These are phyloP conservation scores for Trametes pubescens DNA, from an alignment of 1,284 basidiomycete genomes.

Conservation along the genomic window DNA sequence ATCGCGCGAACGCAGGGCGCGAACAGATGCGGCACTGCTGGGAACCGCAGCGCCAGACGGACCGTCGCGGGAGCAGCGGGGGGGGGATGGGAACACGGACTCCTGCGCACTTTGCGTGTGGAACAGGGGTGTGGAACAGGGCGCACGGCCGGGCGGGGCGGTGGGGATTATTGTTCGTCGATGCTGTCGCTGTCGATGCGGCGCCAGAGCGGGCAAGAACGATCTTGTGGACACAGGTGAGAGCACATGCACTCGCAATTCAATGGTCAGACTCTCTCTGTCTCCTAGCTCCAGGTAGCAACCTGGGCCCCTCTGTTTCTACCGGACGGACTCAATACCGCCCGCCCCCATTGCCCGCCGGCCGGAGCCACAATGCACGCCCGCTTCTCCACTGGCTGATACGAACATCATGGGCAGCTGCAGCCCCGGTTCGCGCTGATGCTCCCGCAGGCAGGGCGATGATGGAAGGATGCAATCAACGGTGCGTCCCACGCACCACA, in stretches of 20 bases:
- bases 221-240: not conserved
- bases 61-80: no score
- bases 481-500: not conserved
- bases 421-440: not conserved
- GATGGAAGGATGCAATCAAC: slow-evolving; percentile 4
- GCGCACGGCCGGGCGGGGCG: no score
- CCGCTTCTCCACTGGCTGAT: slow-evolving; percentile 5
- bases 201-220: slow-evolving; percentile 1
- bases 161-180: no score
- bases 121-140: no score
- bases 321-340: no score
- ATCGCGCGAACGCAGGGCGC: no score
- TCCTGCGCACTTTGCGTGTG: no score
- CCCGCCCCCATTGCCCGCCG: no score
- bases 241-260: not conserved
- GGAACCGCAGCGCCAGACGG: no score
- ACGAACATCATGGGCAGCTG: not conserved
- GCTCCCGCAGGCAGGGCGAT: not conserved
- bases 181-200: not conserved
- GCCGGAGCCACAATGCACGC: no score
- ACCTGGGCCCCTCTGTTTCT: not conserved
- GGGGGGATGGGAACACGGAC: no score
- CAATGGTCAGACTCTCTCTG: not conserved
- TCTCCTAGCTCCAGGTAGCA: not conserved
- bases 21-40: not conserved